Percentiles rank a stretch among this genome's conserved stretches.
phyloP scores from a whole-genome alignment of 352 stramenopile species.

The Blastocystis sp. region DNA sequence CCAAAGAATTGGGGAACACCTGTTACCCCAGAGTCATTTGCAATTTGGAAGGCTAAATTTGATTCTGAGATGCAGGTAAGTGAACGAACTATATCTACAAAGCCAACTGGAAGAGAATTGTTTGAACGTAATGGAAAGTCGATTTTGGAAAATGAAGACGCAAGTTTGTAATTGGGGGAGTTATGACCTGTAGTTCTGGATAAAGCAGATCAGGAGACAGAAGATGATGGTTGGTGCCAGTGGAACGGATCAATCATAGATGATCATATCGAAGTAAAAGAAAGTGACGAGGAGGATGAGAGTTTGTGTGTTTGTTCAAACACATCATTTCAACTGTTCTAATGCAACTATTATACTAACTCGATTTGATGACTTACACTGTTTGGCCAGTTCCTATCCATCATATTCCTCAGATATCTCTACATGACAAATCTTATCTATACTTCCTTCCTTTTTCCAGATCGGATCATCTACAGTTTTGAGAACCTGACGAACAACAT shows the following conservation, averaged over 20 bases:
- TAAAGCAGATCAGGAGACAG: slow-evolving; percentile 28
- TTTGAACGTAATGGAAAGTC: slow-evolving; percentile 36
- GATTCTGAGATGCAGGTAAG: slow-evolving; percentile 21
- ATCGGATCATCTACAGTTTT: neutral
- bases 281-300: slow-evolving; percentile 15
- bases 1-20: slow-evolving; percentile 56
- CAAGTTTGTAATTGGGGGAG: neutral
- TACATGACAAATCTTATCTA: neutral
- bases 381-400: neutral
- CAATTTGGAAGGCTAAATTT: slow-evolving; percentile 26
- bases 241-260: neutral
- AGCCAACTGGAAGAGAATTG: slow-evolving; percentile 18
- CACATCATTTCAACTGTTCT: neutral
- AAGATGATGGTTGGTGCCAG: neutral
- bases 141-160: slow-evolving; percentile 58
- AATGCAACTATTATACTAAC: slow-evolving; percentile 6
- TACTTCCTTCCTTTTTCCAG: neutral
- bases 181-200: slow-evolving; percentile 46
- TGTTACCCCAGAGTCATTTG: slow-evolving; percentile 23
- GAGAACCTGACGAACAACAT: slow-evolving; percentile 24
- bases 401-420: neutral
- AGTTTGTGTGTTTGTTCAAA: slow-evolving; percentile 11
- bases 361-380: neutral
- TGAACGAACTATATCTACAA: neutral
- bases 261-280: slow-evolving; percentile 33